A percentile compares a stretch with the other conserved stretches of the same genome.
Evolutionary conservation across 192 early-diverging fungal genomes (phyloP).

Genomic region (Backusella macrospora): DNA sequence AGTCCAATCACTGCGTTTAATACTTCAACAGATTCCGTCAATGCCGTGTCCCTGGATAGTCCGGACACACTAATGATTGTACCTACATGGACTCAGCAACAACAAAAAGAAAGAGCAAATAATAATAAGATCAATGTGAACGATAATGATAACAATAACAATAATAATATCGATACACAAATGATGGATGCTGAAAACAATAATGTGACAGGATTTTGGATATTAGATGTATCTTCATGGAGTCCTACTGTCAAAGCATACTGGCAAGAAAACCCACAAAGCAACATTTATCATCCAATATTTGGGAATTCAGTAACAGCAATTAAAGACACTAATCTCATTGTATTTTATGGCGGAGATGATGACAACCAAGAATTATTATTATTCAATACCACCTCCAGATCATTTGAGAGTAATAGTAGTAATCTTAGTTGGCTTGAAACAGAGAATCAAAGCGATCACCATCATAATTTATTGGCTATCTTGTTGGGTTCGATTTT

Average conservation of each 20-base stretch:
- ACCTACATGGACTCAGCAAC: background rate
- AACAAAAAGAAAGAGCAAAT: no score
- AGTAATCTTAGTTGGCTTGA: background rate
- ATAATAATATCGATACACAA: no score
- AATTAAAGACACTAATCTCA: background rate
- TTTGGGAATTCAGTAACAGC: background rate
- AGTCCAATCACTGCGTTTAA: background rate
- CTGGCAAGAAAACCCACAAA: background rate
- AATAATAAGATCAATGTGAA: no score
- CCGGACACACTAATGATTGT: background rate
- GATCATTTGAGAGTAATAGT: background rate
- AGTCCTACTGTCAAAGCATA: background rate
- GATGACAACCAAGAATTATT: background rate
- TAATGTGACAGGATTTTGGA: background rate
- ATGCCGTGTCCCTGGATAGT: background rate
- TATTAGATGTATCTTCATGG: constrained; percentile 6
- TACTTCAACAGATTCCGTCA: background rate
- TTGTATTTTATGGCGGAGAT: background rate
- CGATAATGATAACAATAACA: no score
- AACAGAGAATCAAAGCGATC: background rate
- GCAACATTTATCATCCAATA: background rate
- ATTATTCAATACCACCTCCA: background rate
- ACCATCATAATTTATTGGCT: background rate
- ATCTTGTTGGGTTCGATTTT: background rate
- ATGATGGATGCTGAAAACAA: background rate